Evolutionary conservation across 2,329 filamentous ascomycete genomes (phyloP).

Genomic region (Zopfia rhizophila): DNA sequence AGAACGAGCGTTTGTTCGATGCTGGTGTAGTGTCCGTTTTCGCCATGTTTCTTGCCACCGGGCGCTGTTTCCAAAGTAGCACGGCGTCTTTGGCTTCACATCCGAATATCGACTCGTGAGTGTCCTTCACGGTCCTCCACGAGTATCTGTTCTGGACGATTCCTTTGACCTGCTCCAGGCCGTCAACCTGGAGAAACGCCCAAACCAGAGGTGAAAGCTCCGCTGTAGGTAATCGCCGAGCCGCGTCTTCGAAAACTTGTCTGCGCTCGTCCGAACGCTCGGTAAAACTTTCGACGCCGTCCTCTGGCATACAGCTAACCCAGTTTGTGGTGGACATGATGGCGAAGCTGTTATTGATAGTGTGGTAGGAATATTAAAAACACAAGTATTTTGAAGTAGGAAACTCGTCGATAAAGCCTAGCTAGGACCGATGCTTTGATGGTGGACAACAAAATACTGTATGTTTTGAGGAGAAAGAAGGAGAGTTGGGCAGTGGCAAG

Average conservation of each 20-base stretch:
- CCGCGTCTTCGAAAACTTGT: slow-evolving; percentile 17
- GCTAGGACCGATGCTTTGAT: too few relatives aligned
- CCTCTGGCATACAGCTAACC: slow-evolving; percentile 11
- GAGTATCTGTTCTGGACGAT: not conserved
- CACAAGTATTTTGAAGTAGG: too few relatives aligned
- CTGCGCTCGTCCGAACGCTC: slow-evolving; percentile 15
- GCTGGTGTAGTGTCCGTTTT: slow-evolving; percentile 1
- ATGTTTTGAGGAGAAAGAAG: too few relatives aligned
- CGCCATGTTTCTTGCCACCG: not conserved
- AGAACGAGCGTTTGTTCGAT: slow-evolving; percentile 7
- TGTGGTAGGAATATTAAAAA: too few relatives aligned
- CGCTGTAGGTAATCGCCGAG: too few relatives aligned
- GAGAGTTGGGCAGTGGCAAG: too few relatives aligned
- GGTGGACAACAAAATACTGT: too few relatives aligned
- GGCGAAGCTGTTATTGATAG: too few relatives aligned
- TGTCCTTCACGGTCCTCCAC: slow-evolving; percentile 10
- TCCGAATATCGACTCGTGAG: too few relatives aligned
- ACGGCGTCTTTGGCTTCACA: slow-evolving; percentile 11
- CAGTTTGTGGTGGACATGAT: too few relatives aligned
- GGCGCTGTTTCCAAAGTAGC: slow-evolving; percentile 14
- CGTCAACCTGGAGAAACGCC: slow-evolving; percentile 18
- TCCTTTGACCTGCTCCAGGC: slow-evolving; percentile 10
- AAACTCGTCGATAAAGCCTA: too few relatives aligned
- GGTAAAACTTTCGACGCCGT: slow-evolving; percentile 12
- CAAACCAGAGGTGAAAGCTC: slow-evolving; percentile 10